Percentiles rank a stretch among this genome's conserved stretches.
These are phyloP conservation scores for Sorghum bicolor DNA, from an alignment of 176 grass and related monocot species.

Conservation along the genomic window Sorghum_bicolor_NCBIv3 NC_012870.2:1485501-1486000, in stretches of 20 bases:
- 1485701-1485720: constrained; percentile 37
- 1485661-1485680: constrained; percentile 33
- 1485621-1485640: constrained; percentile 35
- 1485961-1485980: too few species aligned
- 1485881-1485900: not conserved
- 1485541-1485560: constrained; percentile 93
- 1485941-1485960: not conserved
- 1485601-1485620: constrained; percentile 30
- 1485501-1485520: constrained; percentile 99
- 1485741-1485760: constrained; percentile 16
- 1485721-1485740: constrained; percentile 40
- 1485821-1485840: constrained; percentile 31
- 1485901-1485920: not conserved
- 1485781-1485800: constrained; percentile 16
- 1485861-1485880: constrained; percentile 39
- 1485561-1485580: constrained; percentile 51
- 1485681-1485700: constrained; percentile 30
- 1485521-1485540: constrained; percentile 92
- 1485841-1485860: constrained; percentile 25
- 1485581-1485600: constrained; percentile 30
- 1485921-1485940: not conserved
- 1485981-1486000: too few species aligned
- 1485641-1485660: constrained; percentile 38
- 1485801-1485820: constrained; percentile 55
- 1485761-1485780: constrained; percentile 5